Evolutionary conservation across 163 green algal species (phyloP).

Genomic region (Prototheca cutis): DNA sequence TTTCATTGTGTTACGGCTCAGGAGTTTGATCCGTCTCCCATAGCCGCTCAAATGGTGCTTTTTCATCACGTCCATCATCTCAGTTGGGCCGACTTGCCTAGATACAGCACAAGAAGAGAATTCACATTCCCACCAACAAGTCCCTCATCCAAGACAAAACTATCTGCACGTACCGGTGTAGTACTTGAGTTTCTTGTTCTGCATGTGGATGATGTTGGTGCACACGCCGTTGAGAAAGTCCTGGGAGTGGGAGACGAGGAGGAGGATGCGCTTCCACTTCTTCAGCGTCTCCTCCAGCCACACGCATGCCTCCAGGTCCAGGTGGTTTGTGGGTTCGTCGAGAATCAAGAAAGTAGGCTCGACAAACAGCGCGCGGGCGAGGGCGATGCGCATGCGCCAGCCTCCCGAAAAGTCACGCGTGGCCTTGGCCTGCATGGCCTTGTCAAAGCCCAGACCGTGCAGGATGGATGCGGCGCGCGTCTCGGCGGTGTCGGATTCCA

Average conservation of each 20-base stretch:
- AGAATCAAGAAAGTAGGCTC: slow-evolving; percentile 86
- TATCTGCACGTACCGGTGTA: slow-evolving; percentile 78
- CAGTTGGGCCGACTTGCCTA: too few relatives aligned
- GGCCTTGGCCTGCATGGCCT: slow-evolving; percentile 66
- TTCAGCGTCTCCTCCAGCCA: slow-evolving; percentile 94
- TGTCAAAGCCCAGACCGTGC: slow-evolving; percentile 87
- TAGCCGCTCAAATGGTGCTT: not conserved
- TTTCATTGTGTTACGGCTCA: slow-evolving; percentile 14
- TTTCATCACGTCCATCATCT: not conserved
- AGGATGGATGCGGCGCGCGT: slow-evolving; percentile 72
- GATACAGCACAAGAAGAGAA: too few relatives aligned
- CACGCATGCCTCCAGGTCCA: slow-evolving; percentile 92
- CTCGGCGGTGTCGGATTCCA: slow-evolving; percentile 69
- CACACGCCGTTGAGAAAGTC: slow-evolving; percentile 95
- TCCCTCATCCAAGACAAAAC: too few relatives aligned
- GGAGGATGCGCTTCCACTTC: slow-evolving; percentile 81
- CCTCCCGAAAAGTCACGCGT: slow-evolving; percentile 86
- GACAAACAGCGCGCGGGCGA: slow-evolving; percentile 85
- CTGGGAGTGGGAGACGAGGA: slow-evolving; percentile 73
- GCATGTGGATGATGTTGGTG: slow-evolving; percentile 93
- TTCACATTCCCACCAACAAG: too few relatives aligned
- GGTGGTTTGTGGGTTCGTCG: slow-evolving; percentile 60
- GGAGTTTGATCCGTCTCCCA: slow-evolving; percentile 26
- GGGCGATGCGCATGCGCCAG: slow-evolving; percentile 92
- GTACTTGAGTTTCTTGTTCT: slow-evolving; percentile 77